These are phyloP conservation scores for Ambrosiella cleistominuta DNA, from an alignment of 2,329 filamentous ascomycete species.

Conservation along the genomic window DNA sequence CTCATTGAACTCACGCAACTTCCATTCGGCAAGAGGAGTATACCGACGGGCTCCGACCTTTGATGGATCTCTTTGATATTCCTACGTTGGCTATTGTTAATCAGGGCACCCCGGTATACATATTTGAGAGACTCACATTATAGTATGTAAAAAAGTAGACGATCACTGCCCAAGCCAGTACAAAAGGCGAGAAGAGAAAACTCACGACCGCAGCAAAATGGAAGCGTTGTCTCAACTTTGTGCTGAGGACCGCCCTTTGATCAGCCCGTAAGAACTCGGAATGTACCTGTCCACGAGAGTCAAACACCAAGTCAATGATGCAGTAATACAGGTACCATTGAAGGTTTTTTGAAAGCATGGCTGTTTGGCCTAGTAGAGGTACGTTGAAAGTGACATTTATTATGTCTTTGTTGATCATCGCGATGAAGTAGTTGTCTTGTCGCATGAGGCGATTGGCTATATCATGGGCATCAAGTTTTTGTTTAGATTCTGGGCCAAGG, in stretches of 20 bases:
- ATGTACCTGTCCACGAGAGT: constrained; percentile 70
- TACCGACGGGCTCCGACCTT: constrained; percentile 79
- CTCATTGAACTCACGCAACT: constrained; percentile 96
- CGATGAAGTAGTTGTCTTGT: constrained; percentile 91
- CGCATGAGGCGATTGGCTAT: constrained; percentile 96
- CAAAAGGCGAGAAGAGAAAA: constrained; percentile 69
- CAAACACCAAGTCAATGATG: constrained; percentile 87
- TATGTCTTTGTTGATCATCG: constrained; percentile 92
- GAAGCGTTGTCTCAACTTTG: constrained; percentile 60
- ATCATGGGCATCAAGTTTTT: constrained; percentile 86
- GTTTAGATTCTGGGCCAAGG: constrained; percentile 73
- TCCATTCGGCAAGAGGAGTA: constrained; percentile 89
- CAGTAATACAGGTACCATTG: constrained; percentile 86
- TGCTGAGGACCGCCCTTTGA: constrained; percentile 60
- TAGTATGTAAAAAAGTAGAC: constrained; percentile 93
- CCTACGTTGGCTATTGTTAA: constrained; percentile 28
- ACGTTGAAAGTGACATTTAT: constrained; percentile 72
- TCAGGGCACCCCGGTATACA: neutral
- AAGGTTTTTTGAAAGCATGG: constrained; percentile 74
- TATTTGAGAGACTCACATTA: constrained; percentile 38
- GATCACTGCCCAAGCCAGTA: constrained; percentile 70
- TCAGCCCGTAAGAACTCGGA: constrained; percentile 73
- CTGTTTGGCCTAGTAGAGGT: constrained; percentile 61
- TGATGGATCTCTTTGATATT: constrained; percentile 87
- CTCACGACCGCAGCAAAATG: constrained; percentile 73